Percentiles rank a stretch among this genome's conserved stretches.
Conservation (phyloP, 345 rosid species). For the Gossypium rotundifolium region DNA sequence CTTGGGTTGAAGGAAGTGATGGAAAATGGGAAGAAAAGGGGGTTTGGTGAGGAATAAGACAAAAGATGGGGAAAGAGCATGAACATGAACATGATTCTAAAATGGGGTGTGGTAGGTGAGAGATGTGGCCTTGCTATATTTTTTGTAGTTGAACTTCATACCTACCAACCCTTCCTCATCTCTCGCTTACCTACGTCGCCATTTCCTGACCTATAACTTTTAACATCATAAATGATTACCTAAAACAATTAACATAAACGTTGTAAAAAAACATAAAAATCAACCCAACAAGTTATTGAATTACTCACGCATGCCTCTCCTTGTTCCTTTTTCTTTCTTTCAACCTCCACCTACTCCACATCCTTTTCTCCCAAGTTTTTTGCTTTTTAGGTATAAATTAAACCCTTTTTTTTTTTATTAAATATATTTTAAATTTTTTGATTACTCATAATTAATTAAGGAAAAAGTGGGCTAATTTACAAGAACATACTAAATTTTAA, state of each 20-base stretch:
- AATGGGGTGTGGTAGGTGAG: constrained; percentile 23
- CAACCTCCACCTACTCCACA: background rate
- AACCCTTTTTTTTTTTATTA: too few relatives aligned
- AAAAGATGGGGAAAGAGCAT: background rate
- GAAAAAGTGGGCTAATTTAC: too few relatives aligned
- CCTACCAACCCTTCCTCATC: constrained; percentile 8
- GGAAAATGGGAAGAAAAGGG: background rate
- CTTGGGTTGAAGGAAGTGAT: too few relatives aligned
- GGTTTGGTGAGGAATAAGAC: constrained; percentile 19
- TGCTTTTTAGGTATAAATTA: background rate
- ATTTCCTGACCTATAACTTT: background rate
- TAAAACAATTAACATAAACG: too few relatives aligned
- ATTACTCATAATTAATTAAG: too few relatives aligned
- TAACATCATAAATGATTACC: background rate
- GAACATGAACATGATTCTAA: background rate
- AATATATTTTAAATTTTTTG: too few relatives aligned
- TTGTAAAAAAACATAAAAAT: too few relatives aligned
- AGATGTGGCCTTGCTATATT: background rate
- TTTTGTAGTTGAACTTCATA: constrained; percentile 7
- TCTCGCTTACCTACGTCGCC: constrained; percentile 16
- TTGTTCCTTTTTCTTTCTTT: background rate
- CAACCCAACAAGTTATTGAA: background rate
- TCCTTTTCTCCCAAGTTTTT: background rate
- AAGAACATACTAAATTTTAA: too few relatives aligned
- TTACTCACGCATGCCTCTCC: background rate